Evolutionary conservation across 2,329 filamentous ascomycete species (phyloP), one percentile per base, ranked within the genome.

Genomic region (Penicillium glabrum): DNA sequence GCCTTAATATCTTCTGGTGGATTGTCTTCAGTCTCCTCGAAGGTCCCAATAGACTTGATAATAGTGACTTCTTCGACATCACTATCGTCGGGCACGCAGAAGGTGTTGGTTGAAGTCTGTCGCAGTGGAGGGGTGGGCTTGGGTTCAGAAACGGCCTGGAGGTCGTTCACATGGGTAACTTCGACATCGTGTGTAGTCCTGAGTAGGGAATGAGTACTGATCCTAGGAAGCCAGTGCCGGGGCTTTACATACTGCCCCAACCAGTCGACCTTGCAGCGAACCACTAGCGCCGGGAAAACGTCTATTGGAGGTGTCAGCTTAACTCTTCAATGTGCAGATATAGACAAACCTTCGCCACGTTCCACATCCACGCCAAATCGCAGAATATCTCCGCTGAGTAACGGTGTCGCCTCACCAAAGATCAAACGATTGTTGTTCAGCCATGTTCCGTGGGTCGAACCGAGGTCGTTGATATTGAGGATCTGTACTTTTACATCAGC

Each of bases 371-470:
- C 72, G 19, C 82, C 82, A 65, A 84, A 82, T 5, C 67, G 71
- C 27, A 78, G 43, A 2, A 71, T 54, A 61, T 77, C 74, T 16
- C 69, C 72, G 48, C 60, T 69, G 1, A 69, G 68, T 26, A 85
- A 58, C 2, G 70, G 57, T 49, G 77, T 74, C 19, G 75, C 71
- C 51, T 74, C 61, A 3, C 69, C 71, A 11, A 77, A 51, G 4
- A 65, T 54, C 26, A 85, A 66, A 39, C 74, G 77, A 39, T 61
- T 64, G 35, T 77, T 76, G 62, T 86, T 84, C 48, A 87, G 60
- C 56, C 72, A 79, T 19, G 85, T 88, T 29, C 86, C 86, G 67
- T 88, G 86, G 79, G 86, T 86, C 9, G 85, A 87, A 33, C 77
- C 79, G 19, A 75, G 74, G 65, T 88, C 86, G 57, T 72, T 74